These are phyloP conservation scores for Botrytis porri DNA, from an alignment of 2,329 filamentous ascomycete species.

Conservation along the genomic window DNA sequence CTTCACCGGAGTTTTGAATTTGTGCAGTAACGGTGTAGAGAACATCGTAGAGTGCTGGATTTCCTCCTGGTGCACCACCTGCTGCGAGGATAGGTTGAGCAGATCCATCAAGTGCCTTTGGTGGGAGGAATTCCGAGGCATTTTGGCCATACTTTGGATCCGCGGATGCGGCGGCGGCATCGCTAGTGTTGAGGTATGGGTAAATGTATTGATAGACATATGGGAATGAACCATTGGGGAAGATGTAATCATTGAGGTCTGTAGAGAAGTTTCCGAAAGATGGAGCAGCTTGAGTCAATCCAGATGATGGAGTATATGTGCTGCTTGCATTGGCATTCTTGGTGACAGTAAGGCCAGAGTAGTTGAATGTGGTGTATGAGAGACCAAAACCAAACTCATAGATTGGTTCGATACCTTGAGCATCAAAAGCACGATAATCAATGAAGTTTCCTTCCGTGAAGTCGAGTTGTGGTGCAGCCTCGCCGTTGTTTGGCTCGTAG, in stretches of 20 bases:
- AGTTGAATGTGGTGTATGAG: slow-evolving; percentile 75
- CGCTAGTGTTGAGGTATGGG: slow-evolving; percentile 53
- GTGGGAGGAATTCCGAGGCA: slow-evolving; percentile 41
- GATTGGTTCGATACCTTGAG: slow-evolving; percentile 58
- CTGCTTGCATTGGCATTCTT: slow-evolving; percentile 24
- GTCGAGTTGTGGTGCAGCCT: slow-evolving; percentile 64
- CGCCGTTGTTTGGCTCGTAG: slow-evolving; percentile 63
- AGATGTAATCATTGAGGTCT: slow-evolving; percentile 62
- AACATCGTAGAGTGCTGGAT: slow-evolving; percentile 53
- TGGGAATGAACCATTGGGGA: slow-evolving; percentile 55
- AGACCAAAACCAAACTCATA: slow-evolving; percentile 82
- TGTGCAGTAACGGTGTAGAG: slow-evolving; percentile 52
- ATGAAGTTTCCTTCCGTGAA: slow-evolving; percentile 79
- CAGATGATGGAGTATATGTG: slow-evolving; percentile 50
- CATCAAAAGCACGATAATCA: slow-evolving; percentile 76
- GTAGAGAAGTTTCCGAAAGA: slow-evolving; percentile 61
- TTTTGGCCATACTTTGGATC: slow-evolving; percentile 35
- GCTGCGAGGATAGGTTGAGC: slow-evolving; percentile 47
- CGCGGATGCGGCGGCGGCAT: slow-evolving; percentile 48
- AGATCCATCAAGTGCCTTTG: slow-evolving; percentile 44
- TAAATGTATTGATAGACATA: slow-evolving; percentile 52
- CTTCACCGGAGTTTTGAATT: slow-evolving; percentile 53
- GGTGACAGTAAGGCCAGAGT: slow-evolving; percentile 59
- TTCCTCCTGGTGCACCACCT: slow-evolving; percentile 53
- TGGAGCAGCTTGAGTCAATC: slow-evolving; percentile 61